These are phyloP conservation scores for Drechslera avenae DNA, from an alignment of 2,329 filamentous ascomycete genomes.

Conservation along the genomic window DNA sequence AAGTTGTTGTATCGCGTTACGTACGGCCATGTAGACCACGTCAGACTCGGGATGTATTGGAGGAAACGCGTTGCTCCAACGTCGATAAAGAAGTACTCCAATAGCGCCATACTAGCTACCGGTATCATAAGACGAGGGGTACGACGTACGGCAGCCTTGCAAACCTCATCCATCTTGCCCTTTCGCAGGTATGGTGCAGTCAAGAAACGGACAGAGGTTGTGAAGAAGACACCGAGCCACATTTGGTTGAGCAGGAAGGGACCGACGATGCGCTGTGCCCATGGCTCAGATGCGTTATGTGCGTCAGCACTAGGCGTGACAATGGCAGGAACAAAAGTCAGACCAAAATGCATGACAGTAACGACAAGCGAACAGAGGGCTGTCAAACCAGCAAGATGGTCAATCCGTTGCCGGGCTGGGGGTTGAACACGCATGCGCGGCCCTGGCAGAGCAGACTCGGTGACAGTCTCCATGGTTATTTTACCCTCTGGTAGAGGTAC, in stretches of 20 bases:
- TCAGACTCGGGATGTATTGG: slow-evolving; percentile 53
- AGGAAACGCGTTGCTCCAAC: slow-evolving; percentile 52
- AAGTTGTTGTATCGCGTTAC: slow-evolving; percentile 49
- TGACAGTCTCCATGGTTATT: slow-evolving; percentile 38
- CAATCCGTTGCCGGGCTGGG: slow-evolving; percentile 45
- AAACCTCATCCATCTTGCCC: slow-evolving; percentile 51
- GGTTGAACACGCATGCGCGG: slow-evolving; percentile 37
- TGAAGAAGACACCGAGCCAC: slow-evolving; percentile 57
- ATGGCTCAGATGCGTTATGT: slow-evolving; percentile 51
- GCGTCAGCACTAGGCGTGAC: slow-evolving; percentile 44
- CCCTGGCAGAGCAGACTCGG: slow-evolving; percentile 36
- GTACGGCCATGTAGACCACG: slow-evolving; percentile 57
- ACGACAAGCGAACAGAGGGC: slow-evolving; percentile 53
- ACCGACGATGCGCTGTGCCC: slow-evolving; percentile 50
- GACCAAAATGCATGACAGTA: slow-evolving; percentile 53
- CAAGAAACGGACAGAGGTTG: slow-evolving; percentile 55
- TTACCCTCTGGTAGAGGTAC: slow-evolving; percentile 20
- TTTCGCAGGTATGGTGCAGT: slow-evolving; percentile 50
- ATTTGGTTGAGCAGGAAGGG: slow-evolving; percentile 54
- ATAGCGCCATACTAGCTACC: slow-evolving; percentile 49
- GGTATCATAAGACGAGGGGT: slow-evolving; percentile 56
- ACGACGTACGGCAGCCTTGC: slow-evolving; percentile 52
- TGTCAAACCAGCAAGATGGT: slow-evolving; percentile 55
- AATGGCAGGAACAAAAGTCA: slow-evolving; percentile 49
- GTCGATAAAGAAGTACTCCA: slow-evolving; percentile 57